Percentiles rank a stretch among this genome's conserved stretches.
phyloP scores from a whole-genome alignment of 345 rosid genomes.

The Eutrema japonicum region DNA sequence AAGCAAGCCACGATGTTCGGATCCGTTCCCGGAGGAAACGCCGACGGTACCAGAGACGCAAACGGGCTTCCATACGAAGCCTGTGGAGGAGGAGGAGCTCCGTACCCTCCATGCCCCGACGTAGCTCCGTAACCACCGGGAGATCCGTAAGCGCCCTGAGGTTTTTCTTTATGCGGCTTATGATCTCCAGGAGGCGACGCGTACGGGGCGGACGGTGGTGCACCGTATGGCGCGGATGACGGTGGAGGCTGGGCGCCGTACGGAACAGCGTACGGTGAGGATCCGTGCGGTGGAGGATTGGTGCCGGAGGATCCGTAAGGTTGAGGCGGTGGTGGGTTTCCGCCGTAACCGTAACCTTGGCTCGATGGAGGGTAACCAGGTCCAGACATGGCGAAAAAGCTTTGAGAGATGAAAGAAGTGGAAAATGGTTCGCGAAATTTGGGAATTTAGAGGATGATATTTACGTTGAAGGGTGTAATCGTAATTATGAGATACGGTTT shows the following conservation, averaged over 20 bases:
- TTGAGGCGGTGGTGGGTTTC: slow-evolving; percentile 47
- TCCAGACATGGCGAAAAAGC: slow-evolving; percentile 34
- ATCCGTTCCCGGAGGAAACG: slow-evolving; percentile 86
- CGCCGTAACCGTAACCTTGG: slow-evolving; percentile 48
- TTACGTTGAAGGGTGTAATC: too few species aligned
- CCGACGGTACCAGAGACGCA: slow-evolving; percentile 69
- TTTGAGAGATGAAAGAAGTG: slow-evolving; percentile 12
- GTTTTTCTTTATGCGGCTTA: slow-evolving; percentile 41
- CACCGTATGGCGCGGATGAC: slow-evolving; percentile 40
- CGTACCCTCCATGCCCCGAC: slow-evolving; percentile 44
- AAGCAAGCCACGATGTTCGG: slow-evolving; percentile 76
- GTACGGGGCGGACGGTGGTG: slow-evolving; percentile 39
- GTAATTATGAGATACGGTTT: too few species aligned
- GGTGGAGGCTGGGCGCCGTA: slow-evolving; percentile 50
- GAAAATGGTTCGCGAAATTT: neutral
- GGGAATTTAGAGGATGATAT: neutral
- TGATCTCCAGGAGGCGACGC: slow-evolving; percentile 30
- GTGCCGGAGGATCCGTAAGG: slow-evolving; percentile 42
- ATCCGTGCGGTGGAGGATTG: slow-evolving; percentile 41
- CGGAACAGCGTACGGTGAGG: slow-evolving; percentile 48
- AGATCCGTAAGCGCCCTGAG: slow-evolving; percentile 45
- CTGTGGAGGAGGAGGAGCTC: slow-evolving; percentile 70
- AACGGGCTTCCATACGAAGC: slow-evolving; percentile 70
- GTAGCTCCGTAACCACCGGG: slow-evolving; percentile 46
- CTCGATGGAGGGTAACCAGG: slow-evolving; percentile 47